These are phyloP conservation scores for Penicillium sp. DNA, from an alignment of 2,329 filamentous ascomycete genomes.

Conservation along the genomic window DNA sequence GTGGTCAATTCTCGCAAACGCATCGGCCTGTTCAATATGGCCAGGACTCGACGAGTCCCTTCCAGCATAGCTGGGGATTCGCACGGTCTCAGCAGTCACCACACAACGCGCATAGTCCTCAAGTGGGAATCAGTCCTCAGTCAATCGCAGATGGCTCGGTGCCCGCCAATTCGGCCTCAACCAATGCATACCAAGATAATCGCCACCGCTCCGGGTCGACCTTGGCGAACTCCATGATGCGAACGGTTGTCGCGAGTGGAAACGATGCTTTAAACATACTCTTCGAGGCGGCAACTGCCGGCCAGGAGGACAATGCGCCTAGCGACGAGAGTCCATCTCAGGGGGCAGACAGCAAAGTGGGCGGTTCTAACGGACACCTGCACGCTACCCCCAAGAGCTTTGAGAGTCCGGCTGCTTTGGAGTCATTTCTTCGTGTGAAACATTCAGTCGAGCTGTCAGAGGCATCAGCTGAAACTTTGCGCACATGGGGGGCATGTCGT, in stretches of 20 bases:
- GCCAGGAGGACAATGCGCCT: constrained; percentile 32
- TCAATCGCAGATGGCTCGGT: constrained; percentile 2
- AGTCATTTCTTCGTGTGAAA: constrained; percentile 17
- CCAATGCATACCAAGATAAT: constrained; percentile 12
- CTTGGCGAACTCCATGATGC: constrained; percentile 36
- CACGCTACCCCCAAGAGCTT: constrained; percentile 13
- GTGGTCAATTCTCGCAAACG: constrained; percentile 2
- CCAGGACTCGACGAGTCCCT: constrained; percentile 11
- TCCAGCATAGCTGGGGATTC: constrained; percentile 13
- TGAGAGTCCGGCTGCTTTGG: constrained; percentile 16
- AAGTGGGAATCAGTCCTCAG: constrained; percentile 11
- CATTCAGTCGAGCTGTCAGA: constrained; percentile 27
- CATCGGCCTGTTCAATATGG: constrained; percentile 6
- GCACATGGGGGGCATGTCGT: constrained; percentile 45
- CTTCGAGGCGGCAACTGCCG: constrained; percentile 45
- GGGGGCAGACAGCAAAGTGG: constrained; percentile 17
- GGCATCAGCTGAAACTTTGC: constrained; percentile 33
- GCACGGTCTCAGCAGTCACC: constrained; percentile 10
- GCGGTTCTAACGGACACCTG: constrained; percentile 5
- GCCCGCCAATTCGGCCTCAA: constrained; percentile 5
- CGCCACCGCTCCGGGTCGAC: constrained; percentile 26
- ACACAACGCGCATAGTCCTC: constrained; percentile 11
- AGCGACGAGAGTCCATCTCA: constrained; percentile 23
- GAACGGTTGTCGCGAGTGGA: constrained; percentile 47
- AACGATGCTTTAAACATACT: constrained; percentile 50